A percentile compares a stretch with the other conserved stretches of the same genome.
Conservation (phyloP, 805 yeast genomes). For the Suhomyces sp. region DNA sequence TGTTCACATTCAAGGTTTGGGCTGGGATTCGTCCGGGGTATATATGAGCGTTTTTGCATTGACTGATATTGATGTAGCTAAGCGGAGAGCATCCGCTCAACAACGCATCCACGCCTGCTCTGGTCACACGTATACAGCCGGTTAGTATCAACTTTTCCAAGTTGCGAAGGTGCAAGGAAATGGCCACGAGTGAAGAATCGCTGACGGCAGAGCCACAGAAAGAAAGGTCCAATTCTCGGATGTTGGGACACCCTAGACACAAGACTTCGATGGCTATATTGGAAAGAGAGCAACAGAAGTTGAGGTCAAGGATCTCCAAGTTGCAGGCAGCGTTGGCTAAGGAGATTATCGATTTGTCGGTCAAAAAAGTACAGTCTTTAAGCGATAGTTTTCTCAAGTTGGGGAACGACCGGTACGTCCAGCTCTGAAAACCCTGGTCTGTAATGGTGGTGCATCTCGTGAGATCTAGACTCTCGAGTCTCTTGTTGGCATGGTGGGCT, state of each 20-base stretch:
- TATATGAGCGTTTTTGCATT: conserved; percentile 66
- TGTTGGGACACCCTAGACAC: conserved; percentile 59
- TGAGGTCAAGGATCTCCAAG: conserved; percentile 55
- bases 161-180: conserved; percentile 51
- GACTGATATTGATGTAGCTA: conserved; percentile 57
- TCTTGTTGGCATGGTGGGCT: conserved; percentile 53
- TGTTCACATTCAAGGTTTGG: conserved; percentile 47
- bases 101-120: conserved; percentile 72
- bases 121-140: conserved; percentile 74
- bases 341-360: conserved; percentile 61
- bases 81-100: conserved; percentile 55
- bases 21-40: conserved; percentile 63
- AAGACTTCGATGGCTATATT: conserved; percentile 67
- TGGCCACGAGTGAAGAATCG: conserved; percentile 60
- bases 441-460: conserved; percentile 78
- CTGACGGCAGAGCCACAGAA: conserved; percentile 81
- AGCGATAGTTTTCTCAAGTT: conserved; percentile 50
- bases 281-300: conserved; percentile 73
- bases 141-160: conserved; percentile 51
- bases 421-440: conserved; percentile 65
- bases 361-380: conserved; percentile 71
- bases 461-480: conserved; percentile 55
- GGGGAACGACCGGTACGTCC: conserved; percentile 59
- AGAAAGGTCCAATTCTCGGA: conserved; percentile 54
- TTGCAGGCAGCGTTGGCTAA: conserved; percentile 60